phyloP scores from a whole-genome alignment of 441 rosid genomes.

The Biscutella laevigata region DNA sequence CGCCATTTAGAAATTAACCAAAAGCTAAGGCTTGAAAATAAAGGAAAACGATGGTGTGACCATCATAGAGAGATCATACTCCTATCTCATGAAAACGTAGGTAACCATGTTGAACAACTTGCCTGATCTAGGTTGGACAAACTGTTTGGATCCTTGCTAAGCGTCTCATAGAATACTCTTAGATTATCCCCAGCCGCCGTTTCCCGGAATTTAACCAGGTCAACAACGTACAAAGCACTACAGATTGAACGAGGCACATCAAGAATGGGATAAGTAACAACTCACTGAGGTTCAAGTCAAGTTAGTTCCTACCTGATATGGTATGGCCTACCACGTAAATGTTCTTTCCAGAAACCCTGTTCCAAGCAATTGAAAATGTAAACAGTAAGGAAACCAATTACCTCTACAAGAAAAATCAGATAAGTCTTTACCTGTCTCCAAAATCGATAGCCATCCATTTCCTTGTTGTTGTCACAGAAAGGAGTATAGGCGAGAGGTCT shows the following conservation, averaged over 20 bases:
- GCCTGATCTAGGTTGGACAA: conserved; percentile 94
- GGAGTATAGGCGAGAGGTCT: conserved; percentile 99
- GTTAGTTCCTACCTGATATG: conserved; percentile 69
- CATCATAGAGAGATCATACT: background rate
- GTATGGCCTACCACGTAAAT: conserved; percentile 79
- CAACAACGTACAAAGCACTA: conserved; percentile 95
- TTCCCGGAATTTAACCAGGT: conserved; percentile 83
- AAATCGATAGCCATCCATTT: conserved; percentile 97
- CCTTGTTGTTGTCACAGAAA: conserved; percentile 94
- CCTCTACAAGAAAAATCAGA: background rate
- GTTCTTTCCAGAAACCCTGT: conserved; percentile 99
- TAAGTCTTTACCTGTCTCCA: conserved; percentile 72
- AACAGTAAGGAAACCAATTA: conserved; percentile 18
- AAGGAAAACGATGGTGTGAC: background rate
- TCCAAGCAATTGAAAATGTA: conserved; percentile 15
- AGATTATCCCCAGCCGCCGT: conserved; percentile 98
- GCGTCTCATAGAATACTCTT: conserved; percentile 91
- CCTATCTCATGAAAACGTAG: background rate
- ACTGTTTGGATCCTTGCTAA: conserved; percentile 99
- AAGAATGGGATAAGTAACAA: conserved; percentile 12
- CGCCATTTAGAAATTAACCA: background rate
- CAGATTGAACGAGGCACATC: conserved; percentile 24
- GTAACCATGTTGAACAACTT: conserved; percentile 18
- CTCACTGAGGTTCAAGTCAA: background rate
- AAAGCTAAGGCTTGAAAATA: background rate